Evolutionary conservation across 2,329 filamentous ascomycete genomes (phyloP), one percentile per base, ranked within the genome.

Genomic region (Arthrocladium fulminans): DNA sequence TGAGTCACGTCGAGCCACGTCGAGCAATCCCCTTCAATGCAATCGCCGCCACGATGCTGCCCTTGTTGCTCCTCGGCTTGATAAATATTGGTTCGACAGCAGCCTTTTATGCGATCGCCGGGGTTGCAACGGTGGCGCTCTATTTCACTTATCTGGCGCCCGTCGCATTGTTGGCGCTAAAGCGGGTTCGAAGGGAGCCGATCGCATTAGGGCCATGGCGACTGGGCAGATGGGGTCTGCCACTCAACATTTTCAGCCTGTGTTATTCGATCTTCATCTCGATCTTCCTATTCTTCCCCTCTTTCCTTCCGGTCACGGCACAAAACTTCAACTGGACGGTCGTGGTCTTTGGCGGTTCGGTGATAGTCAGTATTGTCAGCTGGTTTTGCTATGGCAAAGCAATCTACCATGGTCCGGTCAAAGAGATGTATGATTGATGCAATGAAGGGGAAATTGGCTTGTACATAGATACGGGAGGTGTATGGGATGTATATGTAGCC

Each of bases 311-410:
- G 0, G 63, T 66, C n/a, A 64, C 60, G 0, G 55, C 54, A 1
- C 47, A 55, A 39, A 64, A 63, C 13, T 65, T 66, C 61, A 67
- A 67, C 37, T 66, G 70, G 71, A 68, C 66, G 25, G 57, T 66
- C 8, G 61, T 73, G 3, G 65, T 75, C 15, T 73, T 73, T 37
- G 57, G 56, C 15, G 62, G 56, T 0, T 61, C 68, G 5, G 65
- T 71, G 13, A 10, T 40, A 6, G 23, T 40, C 3, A 40, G 37
- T 20, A 22, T 40, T 40, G 23, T 40, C 37, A 19, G n/a, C 6
- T 40, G 37, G 37, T 40, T 40, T 22, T 40, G 37, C 15, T 40
- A 66, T 67, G 63, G 63, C 19, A 40, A 20, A 22, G 3, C 37
- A 5, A 13, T 40, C 22, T 40, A 40, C 41, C 45, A 38, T 17